phyloP scores from a whole-genome alignment of 192 early-diverging fungal species.

The Backusella mclennaniae region DNA sequence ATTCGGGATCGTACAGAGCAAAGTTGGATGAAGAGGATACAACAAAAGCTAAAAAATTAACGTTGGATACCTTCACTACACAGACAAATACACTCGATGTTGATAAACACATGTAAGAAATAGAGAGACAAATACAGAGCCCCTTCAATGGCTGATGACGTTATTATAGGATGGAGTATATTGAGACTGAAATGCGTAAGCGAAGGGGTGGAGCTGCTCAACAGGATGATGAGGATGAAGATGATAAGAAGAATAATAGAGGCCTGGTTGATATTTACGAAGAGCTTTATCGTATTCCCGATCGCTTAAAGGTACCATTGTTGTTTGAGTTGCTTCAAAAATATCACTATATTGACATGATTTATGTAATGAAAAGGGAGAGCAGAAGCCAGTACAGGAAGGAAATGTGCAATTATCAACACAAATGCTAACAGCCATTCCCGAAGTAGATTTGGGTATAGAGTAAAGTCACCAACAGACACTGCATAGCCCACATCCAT shows the following conservation, averaged over 20 bases:
- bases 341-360: not conserved
- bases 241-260: conserved; percentile 29
- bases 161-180: conserved; percentile 68
- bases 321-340: no score
- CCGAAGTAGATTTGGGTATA: conserved; percentile 87
- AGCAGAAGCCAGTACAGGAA: conserved; percentile 67
- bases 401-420: conserved; percentile 86
- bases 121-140: not conserved
- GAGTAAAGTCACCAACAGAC: conserved; percentile 42
- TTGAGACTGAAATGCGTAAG: conserved; percentile 74
- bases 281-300: conserved; percentile 67
- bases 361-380: conserved; percentile 30
- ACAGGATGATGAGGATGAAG: conserved; percentile 34
- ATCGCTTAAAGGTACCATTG: conserved; percentile 50
- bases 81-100: conserved; percentile 78
- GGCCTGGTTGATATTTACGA: conserved; percentile 49
- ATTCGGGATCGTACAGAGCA: conserved; percentile 40
- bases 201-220: conserved; percentile 43
- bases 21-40: conserved; percentile 22
- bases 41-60: conserved; percentile 36
- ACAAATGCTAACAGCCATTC: conserved; percentile 88
- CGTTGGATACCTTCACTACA: conserved; percentile 63
- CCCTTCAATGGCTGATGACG: not conserved
- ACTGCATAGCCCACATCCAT: not conserved
- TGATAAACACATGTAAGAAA: conserved; percentile 72